phyloP scores from a whole-genome alignment of 1,284 basidiomycete genomes.

The Thecaphora thlaspeos region DNA sequence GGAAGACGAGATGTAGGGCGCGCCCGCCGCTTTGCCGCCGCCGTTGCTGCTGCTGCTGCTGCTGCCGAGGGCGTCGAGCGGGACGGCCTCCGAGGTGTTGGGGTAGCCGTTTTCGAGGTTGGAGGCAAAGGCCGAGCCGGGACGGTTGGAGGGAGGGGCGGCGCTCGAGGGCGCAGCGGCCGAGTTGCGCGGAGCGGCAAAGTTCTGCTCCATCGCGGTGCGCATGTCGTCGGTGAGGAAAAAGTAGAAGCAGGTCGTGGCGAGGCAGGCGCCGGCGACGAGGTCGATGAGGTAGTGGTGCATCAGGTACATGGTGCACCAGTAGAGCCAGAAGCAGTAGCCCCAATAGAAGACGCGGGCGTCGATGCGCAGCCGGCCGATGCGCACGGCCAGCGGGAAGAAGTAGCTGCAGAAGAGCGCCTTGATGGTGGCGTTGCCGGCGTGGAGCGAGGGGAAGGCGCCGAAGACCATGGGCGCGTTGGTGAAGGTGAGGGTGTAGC shows the following conservation, averaged over 20 bases:
- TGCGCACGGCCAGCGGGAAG: constrained; percentile 66
- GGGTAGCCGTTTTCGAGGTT: not conserved
- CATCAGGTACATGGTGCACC: constrained; percentile 79
- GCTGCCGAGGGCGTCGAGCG: constrained; percentile 10
- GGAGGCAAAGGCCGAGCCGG: constrained; percentile 32
- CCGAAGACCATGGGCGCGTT: constrained; percentile 92
- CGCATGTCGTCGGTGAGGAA: constrained; percentile 52
- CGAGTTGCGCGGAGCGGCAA: constrained; percentile 32
- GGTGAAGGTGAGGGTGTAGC: constrained; percentile 82
- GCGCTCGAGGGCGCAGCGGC: constrained; percentile 29
- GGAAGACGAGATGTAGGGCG: constrained; percentile 26
- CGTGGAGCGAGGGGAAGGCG: constrained; percentile 91
- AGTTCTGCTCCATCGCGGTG: constrained; percentile 47
- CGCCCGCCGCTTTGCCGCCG: too few relatives aligned
- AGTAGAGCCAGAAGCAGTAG: constrained; percentile 86
- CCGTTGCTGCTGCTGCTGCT: constrained; percentile 14
- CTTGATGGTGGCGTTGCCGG: constrained; percentile 85
- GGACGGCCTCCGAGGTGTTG: not conserved
- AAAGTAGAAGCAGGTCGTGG: constrained; percentile 79
- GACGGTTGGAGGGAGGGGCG: constrained; percentile 27
- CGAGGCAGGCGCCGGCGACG: constrained; percentile 86
- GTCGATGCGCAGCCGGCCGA: constrained; percentile 39
- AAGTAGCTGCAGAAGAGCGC: constrained; percentile 93
- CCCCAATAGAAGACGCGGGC: constrained; percentile 70
- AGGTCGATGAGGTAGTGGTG: constrained; percentile 91